These are phyloP conservation scores for Monosporozyma siamensis DNA, from an alignment of 805 yeast species.

Conservation along the genomic window DNA sequence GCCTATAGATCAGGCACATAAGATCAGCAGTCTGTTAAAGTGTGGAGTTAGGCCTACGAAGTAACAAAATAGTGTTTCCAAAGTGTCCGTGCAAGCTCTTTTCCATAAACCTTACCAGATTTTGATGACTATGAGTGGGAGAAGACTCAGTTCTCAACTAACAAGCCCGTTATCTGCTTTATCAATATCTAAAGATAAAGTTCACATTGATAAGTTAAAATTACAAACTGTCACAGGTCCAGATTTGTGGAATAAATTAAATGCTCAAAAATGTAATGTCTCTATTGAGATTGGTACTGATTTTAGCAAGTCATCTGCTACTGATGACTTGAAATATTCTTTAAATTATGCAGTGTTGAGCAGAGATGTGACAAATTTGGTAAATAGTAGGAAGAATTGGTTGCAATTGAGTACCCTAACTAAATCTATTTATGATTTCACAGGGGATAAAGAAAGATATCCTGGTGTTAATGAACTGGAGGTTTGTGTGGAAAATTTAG, in stretches of 20 bases:
- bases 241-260: slow-evolving; percentile 65
- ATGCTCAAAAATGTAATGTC: slow-evolving; percentile 56
- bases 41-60: too few species aligned
- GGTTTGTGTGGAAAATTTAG: slow-evolving; percentile 15
- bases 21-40: background rate
- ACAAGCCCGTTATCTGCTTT: background rate
- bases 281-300: slow-evolving; percentile 55
- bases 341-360: slow-evolving; percentile 84
- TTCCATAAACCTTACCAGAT: background rate
- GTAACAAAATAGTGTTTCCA: background rate
- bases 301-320: slow-evolving; percentile 61
- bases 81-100: background rate
- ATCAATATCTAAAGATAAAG: slow-evolving; percentile 17
- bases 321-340: slow-evolving; percentile 74
- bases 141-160: slow-evolving; percentile 1
- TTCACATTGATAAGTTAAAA: slow-evolving; percentile 45
- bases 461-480: slow-evolving; percentile 19
- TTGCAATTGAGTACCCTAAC: slow-evolving; percentile 35
- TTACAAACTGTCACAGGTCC: slow-evolving; percentile 58
- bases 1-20: too few species aligned
- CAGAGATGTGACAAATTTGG: slow-evolving; percentile 46
- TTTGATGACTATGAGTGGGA: background rate
- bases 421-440: slow-evolving; percentile 36
- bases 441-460: slow-evolving; percentile 27
- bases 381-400: slow-evolving; percentile 33